These are phyloP conservation scores for Globisporangium perplexum DNA, from an alignment of 352 stramenopile species.

Conservation along the genomic window DNA sequence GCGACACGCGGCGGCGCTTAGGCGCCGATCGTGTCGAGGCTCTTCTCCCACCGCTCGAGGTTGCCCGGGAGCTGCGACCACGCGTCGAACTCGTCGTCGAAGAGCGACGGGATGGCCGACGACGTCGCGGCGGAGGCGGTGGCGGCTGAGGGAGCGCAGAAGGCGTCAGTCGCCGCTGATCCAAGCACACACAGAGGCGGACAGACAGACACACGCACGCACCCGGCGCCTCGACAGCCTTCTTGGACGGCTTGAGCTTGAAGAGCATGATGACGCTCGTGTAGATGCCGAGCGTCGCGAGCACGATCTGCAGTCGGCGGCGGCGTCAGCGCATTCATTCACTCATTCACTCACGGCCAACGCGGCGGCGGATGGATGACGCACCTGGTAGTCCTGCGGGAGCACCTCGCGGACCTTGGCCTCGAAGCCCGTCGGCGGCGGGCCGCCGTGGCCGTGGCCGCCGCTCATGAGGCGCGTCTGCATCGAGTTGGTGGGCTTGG, in stretches of 20 bases:
- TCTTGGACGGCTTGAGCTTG: conserved; percentile 84
- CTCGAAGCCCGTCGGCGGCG: conserved; percentile 67
- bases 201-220: conserved; percentile 2
- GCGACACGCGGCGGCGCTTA: conserved; percentile 28
- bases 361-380: too few relatives aligned
- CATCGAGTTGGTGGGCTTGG: conserved; percentile 47
- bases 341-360: too few relatives aligned
- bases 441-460: conserved; percentile 51
- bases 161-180: neutral
- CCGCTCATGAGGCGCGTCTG: conserved; percentile 73
- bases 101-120: conserved; percentile 71
- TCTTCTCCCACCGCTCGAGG: conserved; percentile 85
- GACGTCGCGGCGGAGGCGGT: conserved; percentile 33
- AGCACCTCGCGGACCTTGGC: conserved; percentile 82
- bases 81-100: conserved; percentile 82
- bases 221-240: conserved; percentile 55
- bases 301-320: conserved; percentile 49
- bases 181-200: neutral
- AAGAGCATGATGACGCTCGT: conserved; percentile 72
- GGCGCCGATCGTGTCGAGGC: conserved; percentile 77
- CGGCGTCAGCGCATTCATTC: neutral
- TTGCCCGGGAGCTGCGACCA: conserved; percentile 85
- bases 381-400: conserved; percentile 83
- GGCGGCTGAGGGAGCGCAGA: conserved; percentile 10
- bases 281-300: conserved; percentile 80